Evolutionary conservation across 2,329 filamentous ascomycete species (phyloP), one percentile per base, ranked within the genome.

Genomic region (Colletotrichum navitas): DNA sequence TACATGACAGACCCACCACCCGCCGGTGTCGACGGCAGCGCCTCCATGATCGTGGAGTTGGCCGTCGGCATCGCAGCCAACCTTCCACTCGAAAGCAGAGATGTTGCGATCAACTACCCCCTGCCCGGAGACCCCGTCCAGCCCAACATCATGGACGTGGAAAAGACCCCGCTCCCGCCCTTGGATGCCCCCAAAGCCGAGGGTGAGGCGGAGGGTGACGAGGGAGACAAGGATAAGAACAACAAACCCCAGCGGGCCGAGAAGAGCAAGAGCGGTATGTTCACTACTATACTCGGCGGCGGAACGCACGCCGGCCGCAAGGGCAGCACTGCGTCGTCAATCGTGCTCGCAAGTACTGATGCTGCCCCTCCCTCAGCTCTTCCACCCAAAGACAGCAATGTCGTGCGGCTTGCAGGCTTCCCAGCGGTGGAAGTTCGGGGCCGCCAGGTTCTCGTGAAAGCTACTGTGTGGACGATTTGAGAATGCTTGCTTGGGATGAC

Each of bases 1-100:
- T 91, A 93, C 77, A 86, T 98, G 60, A 87, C 90, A 68, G 92
- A 93, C 14, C 94, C 94, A 1, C 88, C 93, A 0, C 93, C 94
- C 0, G 83, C 91, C 1, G 95, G 94, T 11, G 88, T 98, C n/a
- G 92, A 95, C 75, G 94, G 94, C 63, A 94, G 94, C 74, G 93
- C 95, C 2, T 91, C 92, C 66, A 97, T 96, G 91, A 98, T 99
- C 79, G 88, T 98, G 66, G 95, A 98, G 81, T 87, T 98, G 62
- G 94, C 95, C 0, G 89, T 98, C 39, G 92, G 91, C 72, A 94
- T 99, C 74, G 90, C 93, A 0, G 89, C 92, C 70, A 97, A 98
- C 79, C 83, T 98, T 56, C 95, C 96, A 0, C 83, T 97, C 49
- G 96, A 99, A 82, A 96, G 94, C 76, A 90, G 96, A 74, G 96